Base-by-base conservation (phyloP, 1,284 basidiomycete genomes). In the Wolfiporia cocos region DNA sequence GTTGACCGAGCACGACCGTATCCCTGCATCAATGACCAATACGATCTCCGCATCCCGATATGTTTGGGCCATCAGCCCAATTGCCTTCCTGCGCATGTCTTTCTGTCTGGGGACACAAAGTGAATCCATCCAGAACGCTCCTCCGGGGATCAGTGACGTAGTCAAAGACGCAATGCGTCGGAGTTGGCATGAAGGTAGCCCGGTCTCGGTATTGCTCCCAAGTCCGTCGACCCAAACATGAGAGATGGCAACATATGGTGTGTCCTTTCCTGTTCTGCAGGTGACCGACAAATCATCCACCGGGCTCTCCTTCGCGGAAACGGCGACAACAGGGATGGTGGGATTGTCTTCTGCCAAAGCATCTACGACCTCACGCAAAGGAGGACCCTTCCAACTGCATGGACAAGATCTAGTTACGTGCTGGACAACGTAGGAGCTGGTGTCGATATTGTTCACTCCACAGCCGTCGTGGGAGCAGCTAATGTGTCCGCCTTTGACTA, bases 141-240 rank as follows among this genome's bases (percentile, higher is more conserved):
- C 47, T 11, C 31, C 29, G 3, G 40, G 39, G 15, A 42, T 14
- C 3, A 46, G 19, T 11, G 12, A 24, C 11, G 21, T n/a, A n/a
- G n/a, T n/a, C n/a, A n/a, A n/a, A n/a, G n/a, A n/a, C 5, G 11
- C 31, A 20, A 5, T 45, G 31, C 46, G 39, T 23, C 19, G 4
- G 12, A 48, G 12, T 19, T 48, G 46, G 33, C 46, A 48, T 12
- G 37, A 34, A 5, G 47, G 47, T 9, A 49, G 44, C 11, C 47
- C 47, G 19, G 14, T 31, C 23, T 49, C 47, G 5, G 47, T 45
- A 19, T 43, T 49, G 33, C 47, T 49, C 14, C 47, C 47, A 7
- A 49, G 34, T n/a, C 47, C 47, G 21, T 49, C 47, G 2, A 41
- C 39, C 47, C 47, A 49, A 10, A 49, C 47, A 35, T 49, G 47